Evolutionary conservation across 1,139 yeast genomes (phyloP), one percentile per base, ranked within the genome.

Genomic region (Kodamaea sp.): DNA sequence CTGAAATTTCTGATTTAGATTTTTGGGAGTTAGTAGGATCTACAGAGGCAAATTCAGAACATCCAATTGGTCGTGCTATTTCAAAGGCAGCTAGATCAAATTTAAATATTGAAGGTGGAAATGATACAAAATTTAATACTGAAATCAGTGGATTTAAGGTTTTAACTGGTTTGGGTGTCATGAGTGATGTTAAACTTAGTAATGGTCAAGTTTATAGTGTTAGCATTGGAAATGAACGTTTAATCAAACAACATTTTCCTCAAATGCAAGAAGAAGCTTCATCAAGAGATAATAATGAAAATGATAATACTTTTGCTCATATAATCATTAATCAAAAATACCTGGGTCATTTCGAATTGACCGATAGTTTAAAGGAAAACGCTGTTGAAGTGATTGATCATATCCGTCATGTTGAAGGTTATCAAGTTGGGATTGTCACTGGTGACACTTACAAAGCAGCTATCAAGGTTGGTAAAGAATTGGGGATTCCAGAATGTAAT

Each of bases 51-150:
- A 72, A 75, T 41, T 84, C 94, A 42, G 96, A 89, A 55, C 99
- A 92, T 60, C 97, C 97, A 0, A 75, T 87, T 24, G 96, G 94
- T 2, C 72, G 67, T 46, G 90, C 97, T 0, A 70, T 92, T 29
- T 67, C 63, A 27, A 50, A 55, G 32, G 54, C 65, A 35, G 58
- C 75, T 40, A 54, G 45, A 39, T 28, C 45, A 9, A 39, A 54
- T 35, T 48, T 60, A 48, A 57, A 62, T 25, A 47, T 67, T 31
- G 43, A 39, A 4, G 67, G 67, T 44, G 69, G 64, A 27, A 68
- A 54, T 36, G 76, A 62, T 50, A 48, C 45, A 41, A 15, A 15
- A 15, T 67, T 55, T 47, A 54, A 34, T 50, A 67, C 57, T 32
- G 52, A 34, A 6, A 52, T 68, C 15, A 49, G 56, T 15, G 64